Evolutionary conservation across 2,329 filamentous ascomycete genomes (phyloP).

Genomic region (Teratosphaeria viscida): DNA sequence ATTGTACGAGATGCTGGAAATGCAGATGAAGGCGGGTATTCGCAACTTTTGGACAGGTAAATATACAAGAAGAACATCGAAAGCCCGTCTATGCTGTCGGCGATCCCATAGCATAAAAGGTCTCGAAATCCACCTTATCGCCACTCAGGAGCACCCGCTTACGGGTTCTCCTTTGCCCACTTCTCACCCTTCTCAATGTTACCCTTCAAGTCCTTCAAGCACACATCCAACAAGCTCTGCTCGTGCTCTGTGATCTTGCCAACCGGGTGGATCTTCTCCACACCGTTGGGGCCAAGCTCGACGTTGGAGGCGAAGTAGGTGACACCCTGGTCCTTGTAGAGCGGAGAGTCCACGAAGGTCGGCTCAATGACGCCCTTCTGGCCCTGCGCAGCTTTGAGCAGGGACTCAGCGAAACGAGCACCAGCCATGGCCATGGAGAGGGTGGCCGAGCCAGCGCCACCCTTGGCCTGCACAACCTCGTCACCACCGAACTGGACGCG

Average conservation of each 20-base stretch:
- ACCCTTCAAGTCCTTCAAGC: conserved; percentile 72
- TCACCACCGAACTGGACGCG: conserved; percentile 98
- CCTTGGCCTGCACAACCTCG: conserved; percentile 98
- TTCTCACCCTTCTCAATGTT: conserved; percentile 89
- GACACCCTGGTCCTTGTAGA: conserved; percentile 97
- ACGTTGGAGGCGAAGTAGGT: conserved; percentile 95
- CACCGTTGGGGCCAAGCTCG: conserved; percentile 92
- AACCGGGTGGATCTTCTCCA: conserved; percentile 82
- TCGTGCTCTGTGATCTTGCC: conserved; percentile 77
- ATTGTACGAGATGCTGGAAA: neutral
- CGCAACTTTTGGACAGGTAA: neutral
- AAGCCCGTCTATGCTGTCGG: neutral
- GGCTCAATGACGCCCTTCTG: conserved; percentile 94
- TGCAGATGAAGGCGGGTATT: neutral
- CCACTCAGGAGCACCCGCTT: neutral
- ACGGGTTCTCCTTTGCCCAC: conserved; percentile 50
- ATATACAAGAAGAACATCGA: neutral
- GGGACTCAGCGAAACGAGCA: conserved; percentile 71
- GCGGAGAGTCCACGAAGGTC: conserved; percentile 89
- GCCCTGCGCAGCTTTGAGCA: conserved; percentile 86
- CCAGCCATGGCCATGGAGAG: conserved; percentile 98
- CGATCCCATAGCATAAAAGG: neutral
- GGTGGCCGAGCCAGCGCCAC: conserved; percentile 90
- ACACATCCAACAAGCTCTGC: conserved; percentile 79
- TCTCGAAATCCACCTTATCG: neutral